These are phyloP conservation scores for Cronartium quercuum DNA, from an alignment of 1,284 basidiomycete genomes.

Conservation along the genomic window DNA sequence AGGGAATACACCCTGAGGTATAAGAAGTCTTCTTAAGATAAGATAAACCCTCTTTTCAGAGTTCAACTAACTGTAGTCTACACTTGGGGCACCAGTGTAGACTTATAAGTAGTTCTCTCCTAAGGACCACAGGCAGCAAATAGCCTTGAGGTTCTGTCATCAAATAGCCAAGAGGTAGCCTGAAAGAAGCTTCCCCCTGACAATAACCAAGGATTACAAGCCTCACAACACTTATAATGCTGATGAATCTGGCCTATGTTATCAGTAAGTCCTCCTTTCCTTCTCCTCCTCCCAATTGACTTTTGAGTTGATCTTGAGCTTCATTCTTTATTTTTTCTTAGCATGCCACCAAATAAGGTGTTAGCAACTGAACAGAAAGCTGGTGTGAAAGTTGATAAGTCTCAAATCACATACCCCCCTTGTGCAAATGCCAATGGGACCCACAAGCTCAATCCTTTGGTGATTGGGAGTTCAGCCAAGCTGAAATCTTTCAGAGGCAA, in stretches of 20 bases:
- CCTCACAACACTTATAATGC: background rate
- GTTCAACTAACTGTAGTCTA: too few species aligned
- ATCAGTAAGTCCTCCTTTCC: background rate
- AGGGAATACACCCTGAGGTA: too few species aligned
- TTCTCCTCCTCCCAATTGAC: too few species aligned
- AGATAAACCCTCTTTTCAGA: too few species aligned
- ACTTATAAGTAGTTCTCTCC: too few species aligned
- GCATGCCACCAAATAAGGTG: background rate
- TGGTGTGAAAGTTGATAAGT: background rate
- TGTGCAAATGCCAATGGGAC: background rate
- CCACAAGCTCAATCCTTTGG: background rate
- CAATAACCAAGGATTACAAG: background rate
- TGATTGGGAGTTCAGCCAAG: background rate
- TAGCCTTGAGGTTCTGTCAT: too few species aligned
- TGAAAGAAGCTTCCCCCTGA: too few species aligned
- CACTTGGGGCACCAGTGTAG: too few species aligned
- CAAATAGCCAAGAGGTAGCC: too few species aligned
- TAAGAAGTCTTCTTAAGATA: too few species aligned
- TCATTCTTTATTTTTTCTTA: background rate
- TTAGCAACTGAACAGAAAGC: background rate
- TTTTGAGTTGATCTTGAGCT: too few species aligned
- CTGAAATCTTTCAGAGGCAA: background rate
- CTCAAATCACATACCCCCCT: background rate
- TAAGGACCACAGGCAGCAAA: too few species aligned
- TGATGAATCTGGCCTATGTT: background rate